phyloP scores from a whole-genome alignment of 2,329 filamentous ascomycete species.

The Chaetomiaceae sp. region DNA sequence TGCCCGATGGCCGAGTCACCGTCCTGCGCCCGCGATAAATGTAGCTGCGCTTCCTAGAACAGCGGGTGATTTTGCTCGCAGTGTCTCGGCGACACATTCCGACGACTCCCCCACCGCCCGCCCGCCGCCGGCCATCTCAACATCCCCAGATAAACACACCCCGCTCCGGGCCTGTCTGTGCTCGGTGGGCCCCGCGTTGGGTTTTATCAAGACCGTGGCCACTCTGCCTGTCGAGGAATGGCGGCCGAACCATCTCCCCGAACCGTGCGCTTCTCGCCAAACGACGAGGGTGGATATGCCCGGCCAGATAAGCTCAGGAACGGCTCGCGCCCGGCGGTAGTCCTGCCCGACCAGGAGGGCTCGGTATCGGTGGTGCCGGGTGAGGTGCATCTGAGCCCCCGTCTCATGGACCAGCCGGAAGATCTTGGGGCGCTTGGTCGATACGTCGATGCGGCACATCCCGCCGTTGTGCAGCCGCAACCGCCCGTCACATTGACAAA shows the following conservation, averaged over 20 bases:
- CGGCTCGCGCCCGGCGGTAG: constrained; percentile 33
- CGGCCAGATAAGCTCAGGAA: constrained; percentile 41
- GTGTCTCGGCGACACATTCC: neutral
- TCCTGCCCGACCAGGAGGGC: constrained; percentile 45
- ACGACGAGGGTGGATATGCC: constrained; percentile 41
- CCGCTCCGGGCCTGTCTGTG: too few relatives aligned
- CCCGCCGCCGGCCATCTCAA: too few relatives aligned
- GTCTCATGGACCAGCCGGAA: constrained; percentile 47
- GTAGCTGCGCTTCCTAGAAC: constrained; percentile 7
- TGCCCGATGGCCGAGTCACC: constrained; percentile 16
- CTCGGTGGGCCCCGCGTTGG: neutral
- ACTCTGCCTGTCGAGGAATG: constrained; percentile 23
- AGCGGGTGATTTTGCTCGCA: constrained; percentile 16
- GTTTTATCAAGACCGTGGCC: neutral
- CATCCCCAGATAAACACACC: too few relatives aligned
- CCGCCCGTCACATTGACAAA: constrained; percentile 38
- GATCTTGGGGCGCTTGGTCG: constrained; percentile 42
- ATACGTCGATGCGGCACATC: constrained; percentile 42
- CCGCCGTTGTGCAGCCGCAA: constrained; percentile 38
- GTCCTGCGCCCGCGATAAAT: constrained; percentile 4
- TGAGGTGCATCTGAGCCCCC: constrained; percentile 43
- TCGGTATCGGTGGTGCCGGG: constrained; percentile 40
- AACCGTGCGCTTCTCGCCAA: constrained; percentile 52
- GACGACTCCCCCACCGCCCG: neutral
- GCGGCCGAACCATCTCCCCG: constrained; percentile 50